Percentiles rank a stretch among this genome's conserved stretches.
These are phyloP conservation scores for Mycena metata DNA, from an alignment of 768 basidiomycete species.

Conservation along the genomic window DNA sequence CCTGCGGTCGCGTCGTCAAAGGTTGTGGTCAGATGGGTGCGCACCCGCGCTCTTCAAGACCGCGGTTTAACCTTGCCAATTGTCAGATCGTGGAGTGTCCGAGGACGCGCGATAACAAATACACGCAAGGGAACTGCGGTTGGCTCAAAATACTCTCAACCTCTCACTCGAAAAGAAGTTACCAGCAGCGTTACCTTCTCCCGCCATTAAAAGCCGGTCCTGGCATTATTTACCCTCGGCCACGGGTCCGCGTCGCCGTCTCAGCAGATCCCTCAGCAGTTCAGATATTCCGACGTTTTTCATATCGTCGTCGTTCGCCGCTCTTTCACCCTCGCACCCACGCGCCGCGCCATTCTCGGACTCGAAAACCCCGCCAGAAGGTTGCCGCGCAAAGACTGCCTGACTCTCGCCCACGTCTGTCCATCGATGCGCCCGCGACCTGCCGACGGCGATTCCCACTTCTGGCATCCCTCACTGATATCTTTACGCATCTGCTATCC, in stretches of 20 bases:
- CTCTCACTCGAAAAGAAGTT: no score
- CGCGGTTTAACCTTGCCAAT: not conserved
- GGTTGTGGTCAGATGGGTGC: not conserved
- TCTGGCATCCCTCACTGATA: not conserved
- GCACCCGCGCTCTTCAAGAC: not conserved
- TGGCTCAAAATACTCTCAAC: no score
- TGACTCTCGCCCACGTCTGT: not conserved
- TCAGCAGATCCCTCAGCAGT: not conserved
- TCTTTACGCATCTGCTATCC: conserved; percentile 15
- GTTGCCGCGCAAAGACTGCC: conserved; percentile 2
- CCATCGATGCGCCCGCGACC: not conserved
- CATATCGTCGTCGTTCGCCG: conserved; percentile 15
- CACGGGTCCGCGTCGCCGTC: no score
- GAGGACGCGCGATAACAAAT: no score
- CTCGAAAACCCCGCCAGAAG: not conserved
- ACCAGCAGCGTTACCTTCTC: no score
- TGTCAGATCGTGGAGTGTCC: not conserved
- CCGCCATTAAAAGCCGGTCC: no score
- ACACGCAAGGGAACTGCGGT: no score
- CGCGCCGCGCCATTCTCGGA: not conserved
- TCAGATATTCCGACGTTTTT: conserved; percentile 19
- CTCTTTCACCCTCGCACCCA: conserved; percentile 1
- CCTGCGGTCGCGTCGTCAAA: not conserved
- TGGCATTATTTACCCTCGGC: no score
- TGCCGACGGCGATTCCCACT: conserved; percentile 13